Base-by-base conservation (phyloP, 176 grass and related monocot species). In the Bothriochloa decipiens region DNA sequence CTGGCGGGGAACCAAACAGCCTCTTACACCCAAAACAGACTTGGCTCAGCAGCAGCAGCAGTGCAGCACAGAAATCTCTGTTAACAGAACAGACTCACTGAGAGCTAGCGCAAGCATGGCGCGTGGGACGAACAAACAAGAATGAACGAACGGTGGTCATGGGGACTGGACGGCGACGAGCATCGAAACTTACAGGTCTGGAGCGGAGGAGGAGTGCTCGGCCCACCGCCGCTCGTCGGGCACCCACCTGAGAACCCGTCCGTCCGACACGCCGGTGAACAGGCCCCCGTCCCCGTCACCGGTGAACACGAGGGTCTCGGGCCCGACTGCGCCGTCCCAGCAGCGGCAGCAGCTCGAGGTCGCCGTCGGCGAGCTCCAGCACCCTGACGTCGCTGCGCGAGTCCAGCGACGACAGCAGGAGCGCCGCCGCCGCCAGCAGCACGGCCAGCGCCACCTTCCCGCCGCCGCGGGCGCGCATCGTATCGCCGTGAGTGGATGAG, bases 201-300 rank as follows among this genome's bases (percentile, higher is more conserved):
- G 90, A 3, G 33, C 65, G 11, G 79, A 7, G 79, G 18, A 88
- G 60, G 92, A 81, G 12, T 88, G 85, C 18, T 95, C 78, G 1
- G 75, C 70, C 90, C 93, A 95, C 13, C 79, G 72, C 0, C 71
- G 40, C 37, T 83, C 85, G 26, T 46, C 72, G 45, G 53, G 28
- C 9, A 35, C 33, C 93, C 90, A 92, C 58, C 77, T 81, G 40
- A 95, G 65, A 6, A 95, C 83, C 14, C 93, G 36, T 3, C 93
- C 90, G 40, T 92, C 93, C 1, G 93, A 92, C 70, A 90, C 85
- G 12, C 89, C 84, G 0, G 93, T 92, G 74, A 84, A 88, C 6
- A 82, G 90, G 4, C 6, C 49, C 3, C 93, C 88, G 11, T 69
- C 83, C 2, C 93, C 88, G 11, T 69, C 83, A 3, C 0, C 47